Conservation (phyloP, 2,329 filamentous ascomycete genomes). For the Aspergillus sojae region DNA sequence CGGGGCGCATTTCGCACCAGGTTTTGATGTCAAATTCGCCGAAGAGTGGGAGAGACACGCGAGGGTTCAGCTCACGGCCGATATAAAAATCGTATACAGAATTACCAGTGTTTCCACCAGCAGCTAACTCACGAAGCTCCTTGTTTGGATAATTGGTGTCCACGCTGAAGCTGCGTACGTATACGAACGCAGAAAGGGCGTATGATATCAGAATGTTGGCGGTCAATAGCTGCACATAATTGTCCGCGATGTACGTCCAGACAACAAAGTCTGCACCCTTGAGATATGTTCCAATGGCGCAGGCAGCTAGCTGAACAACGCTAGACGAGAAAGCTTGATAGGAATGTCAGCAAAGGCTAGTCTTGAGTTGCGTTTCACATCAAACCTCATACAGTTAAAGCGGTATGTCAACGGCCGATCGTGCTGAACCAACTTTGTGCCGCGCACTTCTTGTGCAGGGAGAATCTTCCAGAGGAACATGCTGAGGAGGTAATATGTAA, state of each 20-base stretch:
- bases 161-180: constrained; percentile 77
- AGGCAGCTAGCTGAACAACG: constrained; percentile 66
- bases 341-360: constrained; percentile 8
- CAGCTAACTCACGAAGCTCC: constrained; percentile 73
- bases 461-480: constrained; percentile 72
- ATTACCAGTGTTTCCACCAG: constrained; percentile 77
- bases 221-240: constrained; percentile 81
- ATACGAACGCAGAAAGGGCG: constrained; percentile 72
- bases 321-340: constrained; percentile 69
- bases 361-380: neutral
- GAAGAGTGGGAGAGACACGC: constrained; percentile 59
- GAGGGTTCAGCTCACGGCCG: constrained; percentile 87
- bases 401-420: constrained; percentile 77
- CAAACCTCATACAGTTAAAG: constrained; percentile 63
- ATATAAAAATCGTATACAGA: constrained; percentile 93
- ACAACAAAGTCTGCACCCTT: constrained; percentile 78
- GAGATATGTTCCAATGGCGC: constrained; percentile 70
- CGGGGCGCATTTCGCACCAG: constrained; percentile 83
- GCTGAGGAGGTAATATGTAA: constrained; percentile 76
- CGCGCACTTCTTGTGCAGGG: constrained; percentile 70
- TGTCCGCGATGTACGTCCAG: constrained; percentile 88
- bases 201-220: constrained; percentile 77
- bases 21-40: constrained; percentile 79
- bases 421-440: constrained; percentile 63
- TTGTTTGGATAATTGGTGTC: constrained; percentile 59